These are phyloP conservation scores for Tarenaya hassleriana DNA, from an alignment of 345 rosid species.

Conservation along the genomic window DNA sequence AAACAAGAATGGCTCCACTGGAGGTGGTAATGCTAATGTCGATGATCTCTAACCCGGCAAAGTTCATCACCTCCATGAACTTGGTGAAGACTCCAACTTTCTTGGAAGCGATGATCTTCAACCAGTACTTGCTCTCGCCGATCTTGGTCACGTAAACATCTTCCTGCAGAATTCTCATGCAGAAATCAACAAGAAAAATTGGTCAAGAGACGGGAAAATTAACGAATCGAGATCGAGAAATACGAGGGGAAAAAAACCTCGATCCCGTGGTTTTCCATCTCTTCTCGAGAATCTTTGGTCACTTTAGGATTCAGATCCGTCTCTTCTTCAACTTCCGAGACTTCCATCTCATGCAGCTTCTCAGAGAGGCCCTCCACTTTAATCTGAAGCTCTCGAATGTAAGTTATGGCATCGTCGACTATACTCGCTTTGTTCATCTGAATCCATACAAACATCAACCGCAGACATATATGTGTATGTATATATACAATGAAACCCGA, in stretches of 20 bases:
- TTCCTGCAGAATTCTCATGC: no score
- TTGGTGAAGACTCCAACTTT: constrained; percentile 49
- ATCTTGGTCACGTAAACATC: constrained; percentile 47
- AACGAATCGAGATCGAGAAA: background rate
- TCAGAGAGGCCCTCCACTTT: constrained; percentile 42
- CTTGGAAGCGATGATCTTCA: constrained; percentile 57
- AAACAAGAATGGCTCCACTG: constrained; percentile 49
- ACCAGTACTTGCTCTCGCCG: constrained; percentile 53
- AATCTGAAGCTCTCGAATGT: constrained; percentile 51
- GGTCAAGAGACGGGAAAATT: background rate
- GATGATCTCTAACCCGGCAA: constrained; percentile 46
- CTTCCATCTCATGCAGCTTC: constrained; percentile 54
- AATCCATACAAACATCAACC: background rate
- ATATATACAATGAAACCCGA: background rate
- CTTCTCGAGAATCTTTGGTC: constrained; percentile 33
- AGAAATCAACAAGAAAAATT: background rate
- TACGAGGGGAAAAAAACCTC: constrained; percentile 36
- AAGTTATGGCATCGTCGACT: constrained; percentile 77
- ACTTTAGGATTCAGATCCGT: constrained; percentile 13
- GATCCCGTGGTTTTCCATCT: no score
- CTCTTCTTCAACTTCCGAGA: constrained; percentile 25
- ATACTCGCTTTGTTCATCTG: constrained; percentile 86
- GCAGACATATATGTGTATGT: background rate
- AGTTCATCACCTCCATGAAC: constrained; percentile 49
- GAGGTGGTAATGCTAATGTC: constrained; percentile 51